phyloP scores from a whole-genome alignment of 1,284 basidiomycete species.

The Pyrrhoderma lamaoense region DNA sequence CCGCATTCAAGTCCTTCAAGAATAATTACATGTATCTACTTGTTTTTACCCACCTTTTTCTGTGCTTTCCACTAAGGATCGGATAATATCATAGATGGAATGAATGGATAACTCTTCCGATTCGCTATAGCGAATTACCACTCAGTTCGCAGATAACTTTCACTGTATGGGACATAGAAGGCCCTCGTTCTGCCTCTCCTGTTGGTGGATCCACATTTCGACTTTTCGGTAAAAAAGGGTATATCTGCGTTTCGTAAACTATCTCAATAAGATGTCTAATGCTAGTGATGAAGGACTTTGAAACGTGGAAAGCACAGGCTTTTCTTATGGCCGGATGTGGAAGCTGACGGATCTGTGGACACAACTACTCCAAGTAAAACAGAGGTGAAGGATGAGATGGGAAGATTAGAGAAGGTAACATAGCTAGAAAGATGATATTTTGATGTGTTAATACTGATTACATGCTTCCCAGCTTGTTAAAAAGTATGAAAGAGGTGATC shows the following conservation, averaged over 20 bases:
- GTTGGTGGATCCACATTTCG: slow-evolving; percentile 89
- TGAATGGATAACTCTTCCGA: slow-evolving; percentile 86
- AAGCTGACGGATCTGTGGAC: slow-evolving; percentile 81
- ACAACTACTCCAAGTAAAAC: slow-evolving; percentile 84
- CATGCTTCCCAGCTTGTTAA: slow-evolving; percentile 73
- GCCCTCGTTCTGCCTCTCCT: slow-evolving; percentile 64
- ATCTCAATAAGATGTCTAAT: too few relatives aligned
- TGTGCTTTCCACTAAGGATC: slow-evolving; percentile 1
- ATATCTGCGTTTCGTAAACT: too few relatives aligned
- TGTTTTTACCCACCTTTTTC: background rate
- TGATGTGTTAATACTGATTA: background rate
- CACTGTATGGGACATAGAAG: slow-evolving; percentile 91
- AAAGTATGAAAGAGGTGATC: slow-evolving; percentile 90
- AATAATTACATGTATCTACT: slow-evolving; percentile 63
- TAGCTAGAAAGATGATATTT: background rate
- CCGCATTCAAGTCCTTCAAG: slow-evolving; percentile 89
- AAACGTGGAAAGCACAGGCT: slow-evolving; percentile 88
- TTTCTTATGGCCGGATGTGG: slow-evolving; percentile 72
- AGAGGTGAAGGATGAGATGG: slow-evolving; percentile 82
- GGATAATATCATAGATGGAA: slow-evolving; percentile 67
- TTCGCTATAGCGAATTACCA: slow-evolving; percentile 87
- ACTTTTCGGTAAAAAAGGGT: slow-evolving; percentile 89
- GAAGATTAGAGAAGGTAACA: slow-evolving; percentile 80
- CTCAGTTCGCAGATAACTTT: slow-evolving; percentile 84
- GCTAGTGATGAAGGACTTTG: slow-evolving; percentile 72